Evolutionary conservation across 129 eudicot species (phyloP), one percentile per base, ranked within the genome.

Genomic region (Pulicaria dysenterica): DNA sequence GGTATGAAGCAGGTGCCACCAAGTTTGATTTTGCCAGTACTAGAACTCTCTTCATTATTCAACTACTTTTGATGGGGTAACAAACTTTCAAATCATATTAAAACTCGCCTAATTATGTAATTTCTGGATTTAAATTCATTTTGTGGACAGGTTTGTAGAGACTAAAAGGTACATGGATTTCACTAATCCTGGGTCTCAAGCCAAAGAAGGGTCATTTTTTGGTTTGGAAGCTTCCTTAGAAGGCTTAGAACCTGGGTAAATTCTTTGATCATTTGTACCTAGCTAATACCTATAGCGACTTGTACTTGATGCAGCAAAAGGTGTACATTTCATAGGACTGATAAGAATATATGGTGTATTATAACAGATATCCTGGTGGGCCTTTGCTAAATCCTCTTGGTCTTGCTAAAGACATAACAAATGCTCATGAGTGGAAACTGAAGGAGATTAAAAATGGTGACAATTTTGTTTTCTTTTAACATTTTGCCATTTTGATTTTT

Each of bases 1-100:
- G 97, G 99, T 94, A 90, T 64, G 99, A 94, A 85, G 96, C 96
- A 31, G 98, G 96, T 43, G 96, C 98, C 70, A 86, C 92, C 38
- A 93, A 90, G 81, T 93, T 87, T 17, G 70, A 50, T 56, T 94
- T 90, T 78, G 97, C 99, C 58, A 94, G 88, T 77, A 94, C 99
- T 15, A 90, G 63, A 78, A 90, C 97, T 73, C 83, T 94, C 57
- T 66, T 94, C 73, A 83, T 94, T 8, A 37, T 94, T 70, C 96
- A 94, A 75, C 81, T 88, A 39, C 79, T 94, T 65, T 86, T 94
- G 60, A 90, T 94, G 99, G 97, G 99, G 99, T 94, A 75, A 37
- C 55, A 43, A 36, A 50, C 38, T 43, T 67, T 40, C 0, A 12
- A 31, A 19, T 16, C 4, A 12, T 57, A 58, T 5, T 38, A 54